Percentiles rank a stretch among this genome's conserved stretches.
Conservation (phyloP, 441 rosid species). For the Sinapis alba region DNA sequence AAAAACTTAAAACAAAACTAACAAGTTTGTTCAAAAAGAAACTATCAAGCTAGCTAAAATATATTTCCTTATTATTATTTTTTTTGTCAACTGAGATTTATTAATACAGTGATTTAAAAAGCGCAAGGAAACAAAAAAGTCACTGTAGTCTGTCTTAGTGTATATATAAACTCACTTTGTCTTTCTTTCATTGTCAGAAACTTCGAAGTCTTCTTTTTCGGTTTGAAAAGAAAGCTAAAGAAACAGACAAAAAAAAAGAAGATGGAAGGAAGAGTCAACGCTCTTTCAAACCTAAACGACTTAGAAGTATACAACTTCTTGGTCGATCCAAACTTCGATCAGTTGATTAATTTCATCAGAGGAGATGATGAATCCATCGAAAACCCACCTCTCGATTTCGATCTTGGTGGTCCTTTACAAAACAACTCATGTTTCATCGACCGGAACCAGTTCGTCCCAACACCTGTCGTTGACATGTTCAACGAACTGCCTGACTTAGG, state of each 20-base stretch:
- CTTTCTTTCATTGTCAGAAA: slow-evolving; percentile 26
- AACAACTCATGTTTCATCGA: slow-evolving; percentile 41
- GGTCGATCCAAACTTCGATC: slow-evolving; percentile 59
- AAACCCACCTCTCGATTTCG: slow-evolving; percentile 35
- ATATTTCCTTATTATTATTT: not conserved
- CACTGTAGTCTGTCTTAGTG: not conserved
- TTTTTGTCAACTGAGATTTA: too few species aligned
- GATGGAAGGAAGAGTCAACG: slow-evolving; percentile 39
- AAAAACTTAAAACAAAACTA: not conserved
- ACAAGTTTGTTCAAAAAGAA: not conserved
- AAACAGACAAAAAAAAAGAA: slow-evolving; percentile 5
- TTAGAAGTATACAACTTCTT: slow-evolving; percentile 54
- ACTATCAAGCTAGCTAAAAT: not conserved
- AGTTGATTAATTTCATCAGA: slow-evolving; percentile 58
- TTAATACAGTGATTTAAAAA: not conserved
- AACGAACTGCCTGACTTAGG: slow-evolving; percentile 41
- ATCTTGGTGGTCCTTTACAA: slow-evolving; percentile 43
- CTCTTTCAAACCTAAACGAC: slow-evolving; percentile 36
- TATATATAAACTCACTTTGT: slow-evolving; percentile 23
- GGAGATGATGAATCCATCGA: slow-evolving; percentile 53
- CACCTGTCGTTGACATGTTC: slow-evolving; percentile 39
- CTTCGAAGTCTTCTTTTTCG: not conserved
- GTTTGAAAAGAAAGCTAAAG: not conserved
- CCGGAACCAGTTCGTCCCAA: slow-evolving; percentile 41
- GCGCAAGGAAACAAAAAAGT: not conserved